Percentiles rank a stretch among this genome's conserved stretches.
Conservation (phyloP, 306 rosid species). For the Sicyos edulis region DNA sequence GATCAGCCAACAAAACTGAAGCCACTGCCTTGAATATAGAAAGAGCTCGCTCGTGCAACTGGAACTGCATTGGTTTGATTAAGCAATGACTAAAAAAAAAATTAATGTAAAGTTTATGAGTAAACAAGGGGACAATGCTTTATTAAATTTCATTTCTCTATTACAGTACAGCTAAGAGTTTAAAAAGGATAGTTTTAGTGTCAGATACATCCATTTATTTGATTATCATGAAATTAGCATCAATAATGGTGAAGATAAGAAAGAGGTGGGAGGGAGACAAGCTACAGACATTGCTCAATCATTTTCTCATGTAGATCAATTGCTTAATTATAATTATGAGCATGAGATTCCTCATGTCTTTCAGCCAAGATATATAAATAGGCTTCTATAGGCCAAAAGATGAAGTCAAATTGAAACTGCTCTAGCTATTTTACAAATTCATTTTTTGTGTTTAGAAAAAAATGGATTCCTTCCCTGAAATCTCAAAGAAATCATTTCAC, state of each 20-base stretch:
- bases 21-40: neutral
- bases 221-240: constrained; percentile 5
- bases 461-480: constrained; percentile 21
- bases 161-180: neutral
- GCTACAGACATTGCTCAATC: constrained; percentile 23
- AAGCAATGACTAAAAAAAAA: neutral
- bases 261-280: constrained; percentile 21
- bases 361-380: constrained; percentile 10
- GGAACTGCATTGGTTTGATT: neutral
- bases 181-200: neutral
- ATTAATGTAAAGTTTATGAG: neutral
- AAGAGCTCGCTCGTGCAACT: neutral
- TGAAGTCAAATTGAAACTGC: constrained; percentile 6
- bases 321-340: constrained; percentile 9
- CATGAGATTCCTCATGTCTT: constrained; percentile 15
- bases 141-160: neutral
- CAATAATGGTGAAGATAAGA: constrained; percentile 12
- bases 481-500: constrained; percentile 18
- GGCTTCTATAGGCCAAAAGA: neutral
- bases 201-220: constrained; percentile 11
- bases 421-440: neutral
- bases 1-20: neutral
- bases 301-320: no score
- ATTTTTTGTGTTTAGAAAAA: neutral
- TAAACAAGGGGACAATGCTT: neutral